Evolutionary conservation across 345 rosid genomes (phyloP).

Genomic region (Nasturtium officinale): DNA sequence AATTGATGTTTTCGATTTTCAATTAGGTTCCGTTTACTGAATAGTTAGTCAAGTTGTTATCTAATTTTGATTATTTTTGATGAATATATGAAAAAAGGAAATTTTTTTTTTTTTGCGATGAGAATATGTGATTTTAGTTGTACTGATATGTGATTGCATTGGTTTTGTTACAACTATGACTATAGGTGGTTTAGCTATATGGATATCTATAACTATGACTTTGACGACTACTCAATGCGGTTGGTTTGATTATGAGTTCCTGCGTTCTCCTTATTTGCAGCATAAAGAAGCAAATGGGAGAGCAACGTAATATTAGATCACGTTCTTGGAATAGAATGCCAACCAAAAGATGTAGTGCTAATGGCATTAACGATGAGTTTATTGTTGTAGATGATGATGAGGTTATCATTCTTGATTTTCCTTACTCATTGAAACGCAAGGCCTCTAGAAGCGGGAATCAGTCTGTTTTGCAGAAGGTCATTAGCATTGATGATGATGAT

Average conservation of each 20-base stretch:
- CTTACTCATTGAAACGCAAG: slow-evolving; percentile 51
- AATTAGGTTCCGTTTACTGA: slow-evolving; percentile 21
- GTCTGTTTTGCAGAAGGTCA: slow-evolving; percentile 47
- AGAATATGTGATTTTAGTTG: not conserved
- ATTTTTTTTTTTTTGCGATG: slow-evolving; percentile 5
- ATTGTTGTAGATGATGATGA: slow-evolving; percentile 69
- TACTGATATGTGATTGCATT: slow-evolving; percentile 4
- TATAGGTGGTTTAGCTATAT: slow-evolving; percentile 19
- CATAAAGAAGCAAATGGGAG: slow-evolving; percentile 44
- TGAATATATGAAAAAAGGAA: not conserved
- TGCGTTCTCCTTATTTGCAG: not conserved
- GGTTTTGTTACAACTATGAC: too few species aligned
- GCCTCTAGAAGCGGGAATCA: slow-evolving; percentile 45
- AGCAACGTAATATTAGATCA: slow-evolving; percentile 45
- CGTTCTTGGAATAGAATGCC: slow-evolving; percentile 49
- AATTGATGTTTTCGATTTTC: not conserved
- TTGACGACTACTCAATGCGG: not conserved
- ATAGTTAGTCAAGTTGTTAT: not conserved
- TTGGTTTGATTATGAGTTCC: slow-evolving; percentile 7
- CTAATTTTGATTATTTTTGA: not conserved
- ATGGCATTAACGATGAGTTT: slow-evolving; percentile 50
- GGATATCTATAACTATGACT: slow-evolving; percentile 3
- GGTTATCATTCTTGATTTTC: slow-evolving; percentile 64
- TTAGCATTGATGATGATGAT: slow-evolving; percentile 71
- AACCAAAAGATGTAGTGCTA: slow-evolving; percentile 40